Percentiles rank a stretch among this genome's conserved stretches.
These are phyloP conservation scores for Mycena vulgaris DNA, from an alignment of 768 basidiomycete species.

Conservation along the genomic window DNA sequence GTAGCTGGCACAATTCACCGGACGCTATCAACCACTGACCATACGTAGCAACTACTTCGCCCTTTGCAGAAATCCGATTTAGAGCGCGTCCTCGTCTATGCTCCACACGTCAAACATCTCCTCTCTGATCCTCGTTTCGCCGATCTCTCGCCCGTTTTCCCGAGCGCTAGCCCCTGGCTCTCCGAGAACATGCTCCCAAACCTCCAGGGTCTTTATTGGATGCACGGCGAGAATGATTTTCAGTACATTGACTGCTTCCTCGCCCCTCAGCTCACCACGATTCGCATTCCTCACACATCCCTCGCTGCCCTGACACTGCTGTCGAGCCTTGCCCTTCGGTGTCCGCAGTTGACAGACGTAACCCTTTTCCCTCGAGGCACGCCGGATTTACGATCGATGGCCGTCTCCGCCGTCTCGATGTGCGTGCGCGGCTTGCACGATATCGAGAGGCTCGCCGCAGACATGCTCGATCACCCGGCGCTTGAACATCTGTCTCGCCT, in stretches of 20 bases:
- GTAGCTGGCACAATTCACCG: constrained; percentile 2
- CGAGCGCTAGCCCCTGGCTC: neutral
- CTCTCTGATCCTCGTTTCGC: neutral
- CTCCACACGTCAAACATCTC: constrained; percentile 5
- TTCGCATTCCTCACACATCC: neutral
- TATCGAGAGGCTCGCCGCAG: neutral
- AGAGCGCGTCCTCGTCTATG: constrained; percentile 1
- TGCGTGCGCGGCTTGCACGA: neutral
- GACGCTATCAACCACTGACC: neutral
- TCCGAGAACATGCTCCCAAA: constrained; percentile 5
- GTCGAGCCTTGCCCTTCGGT: neutral
- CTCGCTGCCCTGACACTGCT: neutral
- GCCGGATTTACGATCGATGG: neutral
- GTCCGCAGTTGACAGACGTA: neutral
- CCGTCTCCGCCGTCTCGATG: neutral
- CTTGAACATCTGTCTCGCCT: constrained; percentile 14
- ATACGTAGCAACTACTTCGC: constrained; percentile 3
- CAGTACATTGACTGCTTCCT: constrained; percentile 12
- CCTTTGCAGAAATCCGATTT: neutral
- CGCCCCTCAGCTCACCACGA: constrained; percentile 2
- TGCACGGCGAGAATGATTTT: neutral
- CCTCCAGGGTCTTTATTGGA: constrained; percentile 14
- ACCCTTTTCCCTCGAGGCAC: neutral
- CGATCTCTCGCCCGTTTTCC: constrained; percentile 9
- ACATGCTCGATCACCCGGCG: neutral